These are phyloP conservation scores for Ophiostoma novo-ulmi DNA, from an alignment of 2,329 filamentous ascomycete genomes.

Conservation along the genomic window DNA sequence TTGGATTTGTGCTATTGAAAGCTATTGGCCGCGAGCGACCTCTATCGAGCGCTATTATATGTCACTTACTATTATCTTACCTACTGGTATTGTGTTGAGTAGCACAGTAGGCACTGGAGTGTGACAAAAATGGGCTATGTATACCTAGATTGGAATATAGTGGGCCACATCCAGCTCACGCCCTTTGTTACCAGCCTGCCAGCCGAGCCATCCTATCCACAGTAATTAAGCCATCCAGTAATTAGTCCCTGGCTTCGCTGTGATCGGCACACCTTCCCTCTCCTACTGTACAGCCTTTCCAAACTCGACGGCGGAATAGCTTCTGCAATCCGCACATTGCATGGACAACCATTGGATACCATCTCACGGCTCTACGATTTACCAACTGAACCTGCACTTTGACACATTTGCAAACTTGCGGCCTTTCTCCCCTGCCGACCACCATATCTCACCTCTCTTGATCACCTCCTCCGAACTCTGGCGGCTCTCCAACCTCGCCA, in stretches of 20 bases:
- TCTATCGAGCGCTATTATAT: not conserved
- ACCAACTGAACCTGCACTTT: not conserved
- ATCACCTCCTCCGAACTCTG: not conserved
- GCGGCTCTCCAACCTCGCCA: not conserved
- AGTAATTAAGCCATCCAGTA: not conserved
- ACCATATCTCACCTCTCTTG: not conserved
- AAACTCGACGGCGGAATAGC: not conserved
- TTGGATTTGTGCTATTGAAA: not conserved
- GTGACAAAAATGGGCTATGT: not conserved
- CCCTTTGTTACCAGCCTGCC: not conserved
- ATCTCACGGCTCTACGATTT: no score
- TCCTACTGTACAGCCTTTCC: not conserved
- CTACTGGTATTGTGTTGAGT: not conserved
- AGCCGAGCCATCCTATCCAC: not conserved
- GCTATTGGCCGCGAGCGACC: not conserved
- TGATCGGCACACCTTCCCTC: not conserved
- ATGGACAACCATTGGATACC: not conserved
- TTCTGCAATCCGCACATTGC: not conserved
- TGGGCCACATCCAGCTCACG: not conserved
- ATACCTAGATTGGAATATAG: not conserved
- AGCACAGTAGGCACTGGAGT: not conserved
- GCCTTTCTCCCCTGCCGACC: not conserved
- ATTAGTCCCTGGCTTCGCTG: not conserved
- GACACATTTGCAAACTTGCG: not conserved
- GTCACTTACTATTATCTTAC: not conserved